Percentiles rank a stretch among this genome's conserved stretches.
Evolutionary conservation across 371 early-diverging fungal genomes (phyloP).

Genomic region (Lichtheimia corymbifera): DNA sequence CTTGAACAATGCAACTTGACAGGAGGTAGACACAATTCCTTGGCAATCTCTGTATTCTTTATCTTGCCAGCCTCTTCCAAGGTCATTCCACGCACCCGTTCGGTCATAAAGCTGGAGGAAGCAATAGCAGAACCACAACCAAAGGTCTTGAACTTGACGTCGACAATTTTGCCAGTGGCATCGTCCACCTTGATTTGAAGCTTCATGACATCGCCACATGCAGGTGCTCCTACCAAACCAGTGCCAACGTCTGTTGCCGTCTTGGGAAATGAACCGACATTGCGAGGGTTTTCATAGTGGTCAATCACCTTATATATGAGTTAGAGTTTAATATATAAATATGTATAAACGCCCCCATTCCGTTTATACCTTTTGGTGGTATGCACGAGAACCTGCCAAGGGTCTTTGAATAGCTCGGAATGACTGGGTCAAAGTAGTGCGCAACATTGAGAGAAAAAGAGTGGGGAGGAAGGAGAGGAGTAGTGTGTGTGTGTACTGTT

Average conservation of each 20-base stretch:
- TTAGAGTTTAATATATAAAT: not conserved
- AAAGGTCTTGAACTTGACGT: constrained; percentile 99
- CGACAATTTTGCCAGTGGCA: constrained; percentile 84
- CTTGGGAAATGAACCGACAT: constrained; percentile 94
- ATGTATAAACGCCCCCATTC: not conserved
- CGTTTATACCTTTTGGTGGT: constrained; percentile 23
- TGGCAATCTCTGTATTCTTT: constrained; percentile 97
- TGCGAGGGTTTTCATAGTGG: constrained; percentile 94
- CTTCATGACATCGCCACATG: constrained; percentile 99
- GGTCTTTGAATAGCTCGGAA: constrained; percentile 19
- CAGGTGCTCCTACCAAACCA: constrained; percentile 99
- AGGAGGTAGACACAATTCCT: constrained; percentile 94
- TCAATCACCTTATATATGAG: constrained; percentile 70
- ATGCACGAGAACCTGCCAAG: constrained; percentile 17
- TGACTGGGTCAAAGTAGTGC: constrained; percentile 16
- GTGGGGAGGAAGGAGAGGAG: not conserved
- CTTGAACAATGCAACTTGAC: constrained; percentile 99
- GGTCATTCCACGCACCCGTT: constrained; percentile 92
- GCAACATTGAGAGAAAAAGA: constrained; percentile 15
- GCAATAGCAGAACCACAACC: constrained; percentile 99
- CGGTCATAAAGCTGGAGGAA: constrained; percentile 89
- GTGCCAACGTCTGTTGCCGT: constrained; percentile 90
- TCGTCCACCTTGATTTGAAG: constrained; percentile 97
- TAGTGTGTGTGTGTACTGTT: no score
- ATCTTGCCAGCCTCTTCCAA: constrained; percentile 89